phyloP scores from a whole-genome alignment of 2,329 filamentous ascomycete genomes.

The Chaetomiaceae sp. region DNA sequence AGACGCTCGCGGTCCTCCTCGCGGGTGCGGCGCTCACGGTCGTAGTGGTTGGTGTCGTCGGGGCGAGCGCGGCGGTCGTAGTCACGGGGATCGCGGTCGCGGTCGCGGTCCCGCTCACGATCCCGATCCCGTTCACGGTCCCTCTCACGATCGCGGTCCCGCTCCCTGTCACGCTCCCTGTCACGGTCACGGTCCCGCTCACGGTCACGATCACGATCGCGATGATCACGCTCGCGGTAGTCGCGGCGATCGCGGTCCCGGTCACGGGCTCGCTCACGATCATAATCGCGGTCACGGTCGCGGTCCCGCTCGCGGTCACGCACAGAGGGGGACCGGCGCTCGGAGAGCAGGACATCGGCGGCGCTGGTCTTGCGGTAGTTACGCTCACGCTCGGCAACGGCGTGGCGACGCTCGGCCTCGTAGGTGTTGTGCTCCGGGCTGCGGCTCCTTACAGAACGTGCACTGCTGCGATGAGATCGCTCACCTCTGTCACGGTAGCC shows the following conservation, averaged over 20 bases:
- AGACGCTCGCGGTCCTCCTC: conserved; percentile 86
- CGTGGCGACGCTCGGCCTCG: conserved; percentile 89
- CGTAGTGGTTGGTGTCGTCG: conserved; percentile 64
- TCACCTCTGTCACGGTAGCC: conserved; percentile 57
- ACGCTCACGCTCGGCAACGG: conserved; percentile 88
- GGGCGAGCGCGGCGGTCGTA: conserved; percentile 54
- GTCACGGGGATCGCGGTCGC: conserved; percentile 36
- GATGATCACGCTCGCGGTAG: conserved; percentile 36
- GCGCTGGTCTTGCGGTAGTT: conserved; percentile 79
- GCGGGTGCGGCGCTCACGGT: conserved; percentile 78
- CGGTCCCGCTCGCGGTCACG: conserved; percentile 36
- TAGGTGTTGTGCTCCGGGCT: conserved; percentile 92
- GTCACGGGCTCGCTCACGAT: conserved; percentile 25
- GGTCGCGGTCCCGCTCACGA: conserved; percentile 32
- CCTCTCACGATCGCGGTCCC: conserved; percentile 34
- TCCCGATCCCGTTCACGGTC: conserved; percentile 24
- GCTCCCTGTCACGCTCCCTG: conserved; percentile 34
- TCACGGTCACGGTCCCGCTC: conserved; percentile 30
- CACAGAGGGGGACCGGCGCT: conserved; percentile 45
- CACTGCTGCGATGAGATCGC: conserved; percentile 56
- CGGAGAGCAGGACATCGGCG: conserved; percentile 58
- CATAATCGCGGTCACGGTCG: conserved; percentile 37
- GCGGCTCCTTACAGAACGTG: conserved; percentile 62
- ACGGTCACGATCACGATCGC: conserved; percentile 32
- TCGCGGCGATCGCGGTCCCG: conserved; percentile 30